phyloP scores from a whole-genome alignment of 306 rosid genomes.

The Hylodesmum podocarpum region DNA sequence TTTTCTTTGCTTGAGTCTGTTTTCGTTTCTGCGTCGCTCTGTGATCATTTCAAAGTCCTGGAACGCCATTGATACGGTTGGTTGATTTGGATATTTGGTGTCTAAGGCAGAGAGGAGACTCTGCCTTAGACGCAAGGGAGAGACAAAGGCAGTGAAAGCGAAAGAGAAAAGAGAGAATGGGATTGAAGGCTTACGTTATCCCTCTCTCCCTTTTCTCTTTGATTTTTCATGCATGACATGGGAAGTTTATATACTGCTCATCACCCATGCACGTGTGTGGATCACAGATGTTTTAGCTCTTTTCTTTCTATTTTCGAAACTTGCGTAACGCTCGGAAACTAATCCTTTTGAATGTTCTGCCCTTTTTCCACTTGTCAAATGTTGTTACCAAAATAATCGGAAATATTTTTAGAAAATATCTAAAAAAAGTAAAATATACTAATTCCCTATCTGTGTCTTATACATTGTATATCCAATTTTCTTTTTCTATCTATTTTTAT shows the following conservation, averaged over 20 bases:
- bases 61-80: slow-evolving; percentile 64
- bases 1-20: slow-evolving; percentile 27
- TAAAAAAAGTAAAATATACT: too few species aligned
- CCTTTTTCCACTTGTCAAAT: too few species aligned
- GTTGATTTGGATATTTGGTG: neutral
- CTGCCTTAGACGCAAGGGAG: slow-evolving; percentile 60
- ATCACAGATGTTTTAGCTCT: too few species aligned
- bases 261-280: too few species aligned
- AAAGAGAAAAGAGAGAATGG: neutral
- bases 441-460: too few species aligned
- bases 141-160: neutral
- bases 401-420: too few species aligned
- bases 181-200: neutral
- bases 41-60: slow-evolving; percentile 73
- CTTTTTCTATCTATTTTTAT: too few species aligned
- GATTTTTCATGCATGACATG: neutral
- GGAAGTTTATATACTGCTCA: neutral
- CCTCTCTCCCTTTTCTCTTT: slow-evolving; percentile 13
- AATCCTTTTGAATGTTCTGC: too few species aligned
- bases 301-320: too few species aligned
- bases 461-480: too few species aligned
- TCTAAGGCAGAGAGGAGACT: slow-evolving; percentile 66
- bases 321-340: too few species aligned
- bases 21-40: slow-evolving; percentile 50
- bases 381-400: too few species aligned